Evolutionary conservation across 2,329 filamentous ascomycete genomes (phyloP), one percentile per base, ranked within the genome.

Genomic region (Colletotrichum cordylinicola): DNA sequence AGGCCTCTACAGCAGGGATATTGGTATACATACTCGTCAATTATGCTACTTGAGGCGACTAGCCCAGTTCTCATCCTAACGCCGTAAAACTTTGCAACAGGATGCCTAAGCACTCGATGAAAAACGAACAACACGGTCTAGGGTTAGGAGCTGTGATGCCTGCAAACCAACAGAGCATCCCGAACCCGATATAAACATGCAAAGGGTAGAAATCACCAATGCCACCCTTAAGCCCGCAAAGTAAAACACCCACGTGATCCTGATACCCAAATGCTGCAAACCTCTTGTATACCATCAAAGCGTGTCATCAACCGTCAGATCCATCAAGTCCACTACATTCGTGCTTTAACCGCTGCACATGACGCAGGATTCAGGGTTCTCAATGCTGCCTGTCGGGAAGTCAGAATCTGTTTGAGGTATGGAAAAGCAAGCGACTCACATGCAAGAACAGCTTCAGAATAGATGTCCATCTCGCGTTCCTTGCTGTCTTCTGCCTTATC

Each of bases 361-460:
- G 79, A 98, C 84, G 84, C 97, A 99, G 64, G 94, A 90, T 84
- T 99, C 97, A 80, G 94, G 95, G 89, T 98, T 98, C 84, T 98
- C 96, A 85, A 99, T 98, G 87, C 96, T 98, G 90, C 93, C 93
- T 94, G 75, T 81, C 58, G 68, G 64, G 52, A 18, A 80, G 83
- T 89, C 82, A 86, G 82, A 77, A 33, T 70, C 66, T 71, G 16
- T 21, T 33, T 67, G 73, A 65, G 67, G 15, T 56, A 48, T 3
- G 16, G 8, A 29, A 8, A 24, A 18, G 13, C 67, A 8, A 43
- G 29, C 64, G 70, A 90, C 92, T 93, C 88, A 93, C 97, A 99
- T 81, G 93, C 92, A 83, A 99, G 88, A 18, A 95, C 96, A 74
- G 96, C 95, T 80, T 98, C 95, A 1, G 96, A 96, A 86, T 98